Evolutionary conservation across 2,329 filamentous ascomycete genomes (phyloP), one percentile per base, ranked within the genome.

Genomic region (Trichoderma guizhouense): DNA sequence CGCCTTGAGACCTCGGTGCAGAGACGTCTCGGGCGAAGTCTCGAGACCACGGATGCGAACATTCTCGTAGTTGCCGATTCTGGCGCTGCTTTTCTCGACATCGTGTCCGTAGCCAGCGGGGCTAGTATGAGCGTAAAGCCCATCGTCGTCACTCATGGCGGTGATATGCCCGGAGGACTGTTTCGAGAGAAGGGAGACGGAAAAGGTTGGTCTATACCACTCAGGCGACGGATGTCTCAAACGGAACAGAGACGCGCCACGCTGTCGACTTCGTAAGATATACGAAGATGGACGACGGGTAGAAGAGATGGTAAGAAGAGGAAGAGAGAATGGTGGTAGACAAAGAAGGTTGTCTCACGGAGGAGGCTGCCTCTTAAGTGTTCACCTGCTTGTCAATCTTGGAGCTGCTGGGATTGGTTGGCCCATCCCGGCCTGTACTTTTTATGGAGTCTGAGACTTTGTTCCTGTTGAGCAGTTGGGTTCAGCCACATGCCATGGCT

Each of bases 1-100:
- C 24, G 86, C 84, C 79, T 86, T 85, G 75, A 87, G 84, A 28
- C 85, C 86, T n/a, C 85, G 83, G 72, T 86, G 85, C 71, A 87
- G 82, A 74, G 80, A 79, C 62, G 84, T 86, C 73, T 85, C 84
- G 34, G 81, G 78, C 66, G 81, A 83, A 18, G 85, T 87, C 82
- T 87, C 85, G 74, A 86, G 78, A 74, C 85, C 85, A 60, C 82
- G 82, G 74, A 86, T 83, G 73, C 82, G 81, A 57, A 80, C 74
- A 72, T 79, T 32, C 3, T 75, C 72, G 60, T 68, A 73, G 28
- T 72, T 53, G 28, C 62, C 36, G 11, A 65, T 62, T 9, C 36
- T 26, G 32, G 71, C 58, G 73, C 76, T 74, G 34, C 58, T 73
- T 63, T 76, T 75, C 61, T 76, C 74, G 30, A 73, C 67, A 43